These are phyloP conservation scores for Calamus simplicifolius DNA, from an alignment of 176 grass and related monocot species.

Conservation along the genomic window DNA sequence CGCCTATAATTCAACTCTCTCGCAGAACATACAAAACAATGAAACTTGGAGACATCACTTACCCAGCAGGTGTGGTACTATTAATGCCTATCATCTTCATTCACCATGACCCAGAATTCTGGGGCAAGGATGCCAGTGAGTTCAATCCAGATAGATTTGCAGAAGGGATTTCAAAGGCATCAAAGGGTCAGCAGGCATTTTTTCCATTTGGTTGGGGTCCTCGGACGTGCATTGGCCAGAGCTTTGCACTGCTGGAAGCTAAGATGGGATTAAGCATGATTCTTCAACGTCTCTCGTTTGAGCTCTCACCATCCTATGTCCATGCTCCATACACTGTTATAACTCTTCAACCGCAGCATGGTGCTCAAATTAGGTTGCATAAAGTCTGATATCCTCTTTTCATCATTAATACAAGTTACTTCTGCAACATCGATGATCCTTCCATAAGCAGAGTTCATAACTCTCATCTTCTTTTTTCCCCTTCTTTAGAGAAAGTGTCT, in stretches of 20 bases:
- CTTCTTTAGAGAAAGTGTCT: too few species aligned
- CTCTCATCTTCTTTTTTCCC: too few species aligned
- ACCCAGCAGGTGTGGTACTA: constrained; percentile 35
- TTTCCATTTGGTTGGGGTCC: constrained; percentile 53
- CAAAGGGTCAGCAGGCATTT: constrained; percentile 24
- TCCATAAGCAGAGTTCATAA: too few species aligned
- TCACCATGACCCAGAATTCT: constrained; percentile 51
- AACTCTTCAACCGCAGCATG: constrained; percentile 48
- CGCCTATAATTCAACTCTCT: constrained; percentile 19
- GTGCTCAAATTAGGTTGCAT: constrained; percentile 37
- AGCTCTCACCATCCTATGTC: constrained; percentile 47
- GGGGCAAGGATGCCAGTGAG: constrained; percentile 41
- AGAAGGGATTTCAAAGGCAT: constrained; percentile 50
- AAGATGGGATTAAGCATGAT: constrained; percentile 53
- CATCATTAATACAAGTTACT: too few species aligned
- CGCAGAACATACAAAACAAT: constrained; percentile 27
- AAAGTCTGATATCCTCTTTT: not conserved
- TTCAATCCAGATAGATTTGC: constrained; percentile 61
- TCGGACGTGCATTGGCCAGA: constrained; percentile 42
- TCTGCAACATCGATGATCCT: too few species aligned
- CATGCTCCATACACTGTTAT: constrained; percentile 30
- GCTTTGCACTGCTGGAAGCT: constrained; percentile 57
- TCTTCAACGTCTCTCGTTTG: constrained; percentile 48
- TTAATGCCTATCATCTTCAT: constrained; percentile 17
- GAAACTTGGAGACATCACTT: constrained; percentile 43